Conservation (phyloP, 192 early-diverging fungal genomes). For the Gryganskiella cystojenkinii region DNA sequence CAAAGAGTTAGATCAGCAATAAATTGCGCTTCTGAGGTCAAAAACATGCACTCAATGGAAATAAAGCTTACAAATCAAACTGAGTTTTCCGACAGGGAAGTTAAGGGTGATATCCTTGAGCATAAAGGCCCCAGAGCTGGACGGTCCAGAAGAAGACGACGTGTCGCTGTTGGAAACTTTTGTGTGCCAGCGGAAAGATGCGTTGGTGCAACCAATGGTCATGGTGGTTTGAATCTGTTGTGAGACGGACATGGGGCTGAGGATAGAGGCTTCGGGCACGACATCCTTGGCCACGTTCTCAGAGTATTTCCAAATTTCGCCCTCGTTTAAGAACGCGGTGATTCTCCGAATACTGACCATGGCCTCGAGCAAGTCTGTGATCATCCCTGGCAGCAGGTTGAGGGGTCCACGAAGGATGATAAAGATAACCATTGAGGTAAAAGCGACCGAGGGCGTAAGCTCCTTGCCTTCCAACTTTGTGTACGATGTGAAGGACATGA, state of each 20-base stretch:
- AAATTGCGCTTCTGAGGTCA: neutral
- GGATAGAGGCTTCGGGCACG: neutral
- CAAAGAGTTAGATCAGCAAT: neutral
- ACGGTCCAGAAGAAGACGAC: neutral
- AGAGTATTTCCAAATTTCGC: conserved; percentile 69
- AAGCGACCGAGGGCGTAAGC: conserved; percentile 72
- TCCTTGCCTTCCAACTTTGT: conserved; percentile 65
- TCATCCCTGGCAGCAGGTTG: conserved; percentile 53
- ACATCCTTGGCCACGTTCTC: conserved; percentile 1
- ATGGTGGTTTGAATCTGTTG: conserved; percentile 4
- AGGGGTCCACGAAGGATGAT: conserved; percentile 59
- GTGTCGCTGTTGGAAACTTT: conserved; percentile 1
- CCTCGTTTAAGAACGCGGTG: conserved; percentile 78
- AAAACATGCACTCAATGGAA: neutral
- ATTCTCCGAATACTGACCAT: conserved; percentile 68
- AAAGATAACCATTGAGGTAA: conserved; percentile 76
- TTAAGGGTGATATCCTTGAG: conserved; percentile 56
- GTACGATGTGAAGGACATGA: conserved; percentile 70
- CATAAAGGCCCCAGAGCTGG: conserved; percentile 48
- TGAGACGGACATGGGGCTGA: conserved; percentile 4
- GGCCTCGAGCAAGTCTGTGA: conserved; percentile 46
- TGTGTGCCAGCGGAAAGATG: conserved; percentile 43
- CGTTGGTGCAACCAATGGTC: conserved; percentile 34
- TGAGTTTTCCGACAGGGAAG: conserved; percentile 60
- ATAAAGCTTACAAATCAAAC: conserved; percentile 57